These are phyloP conservation scores for Lasiodiplodia theobromae DNA, from an alignment of 2,329 filamentous ascomycete species.

Conservation along the genomic window DNA sequence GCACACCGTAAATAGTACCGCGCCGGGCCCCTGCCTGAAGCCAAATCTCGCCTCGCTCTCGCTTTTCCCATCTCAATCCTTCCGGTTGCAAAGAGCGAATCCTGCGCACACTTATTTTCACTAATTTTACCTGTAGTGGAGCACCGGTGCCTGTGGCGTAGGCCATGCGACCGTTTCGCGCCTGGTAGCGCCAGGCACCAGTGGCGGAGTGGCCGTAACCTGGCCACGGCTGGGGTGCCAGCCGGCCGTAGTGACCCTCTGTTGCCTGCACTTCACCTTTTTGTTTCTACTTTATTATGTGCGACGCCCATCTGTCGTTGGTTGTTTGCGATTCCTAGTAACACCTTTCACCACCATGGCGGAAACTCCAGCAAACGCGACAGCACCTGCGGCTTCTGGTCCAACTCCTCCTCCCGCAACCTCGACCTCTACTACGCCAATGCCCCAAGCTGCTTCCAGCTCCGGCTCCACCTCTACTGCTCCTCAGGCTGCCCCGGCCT, in stretches of 20 bases:
- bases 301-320: neutral
- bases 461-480: neutral
- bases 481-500: neutral
- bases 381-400: neutral
- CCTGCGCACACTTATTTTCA: neutral
- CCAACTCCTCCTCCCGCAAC: neutral
- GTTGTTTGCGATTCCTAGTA: neutral
- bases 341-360: neutral
- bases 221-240: neutral
- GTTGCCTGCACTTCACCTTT: neutral
- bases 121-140: neutral
- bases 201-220: neutral
- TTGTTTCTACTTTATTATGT: neutral
- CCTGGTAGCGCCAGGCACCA: slow-evolving; percentile 14
- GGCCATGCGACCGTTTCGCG: slow-evolving; percentile 7
- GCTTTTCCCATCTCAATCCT: slow-evolving; percentile 17
- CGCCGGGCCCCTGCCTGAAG: neutral
- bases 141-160: neutral
- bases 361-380: neutral
- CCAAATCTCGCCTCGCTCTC: slow-evolving; percentile 22
- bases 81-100: slow-evolving; percentile 10
- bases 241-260: neutral
- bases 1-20: slow-evolving; percentile 16
- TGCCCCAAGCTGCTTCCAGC: neutral
- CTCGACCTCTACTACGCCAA: neutral